phyloP scores from a whole-genome alignment of 139 green algal genomes.

The Edaphochlamys debaryana region DNA sequence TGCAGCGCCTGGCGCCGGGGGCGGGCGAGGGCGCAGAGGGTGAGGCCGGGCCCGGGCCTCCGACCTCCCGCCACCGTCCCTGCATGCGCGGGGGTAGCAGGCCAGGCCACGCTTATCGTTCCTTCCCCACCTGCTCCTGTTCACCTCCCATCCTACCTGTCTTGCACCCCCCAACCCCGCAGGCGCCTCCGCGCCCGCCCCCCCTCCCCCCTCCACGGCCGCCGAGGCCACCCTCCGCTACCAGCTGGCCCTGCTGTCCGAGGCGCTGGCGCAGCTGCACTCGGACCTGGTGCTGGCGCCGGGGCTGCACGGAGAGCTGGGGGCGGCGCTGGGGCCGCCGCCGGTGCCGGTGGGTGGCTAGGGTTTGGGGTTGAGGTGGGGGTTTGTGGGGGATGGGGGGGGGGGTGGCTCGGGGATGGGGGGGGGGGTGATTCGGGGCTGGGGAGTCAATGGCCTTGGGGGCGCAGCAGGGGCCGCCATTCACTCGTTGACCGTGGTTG shows the following conservation, averaged over 20 bases:
- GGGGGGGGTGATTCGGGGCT: no score
- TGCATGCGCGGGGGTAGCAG: no score
- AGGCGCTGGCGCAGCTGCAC: neutral
- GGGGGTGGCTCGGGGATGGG: no score
- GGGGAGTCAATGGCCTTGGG: no score
- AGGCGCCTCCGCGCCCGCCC: neutral
- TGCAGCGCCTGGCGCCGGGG: constrained; percentile 8
- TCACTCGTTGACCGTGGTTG: no score
- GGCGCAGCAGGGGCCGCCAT: no score
- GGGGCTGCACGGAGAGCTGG: neutral
- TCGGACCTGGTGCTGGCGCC: neutral
- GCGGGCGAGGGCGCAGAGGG: neutral
- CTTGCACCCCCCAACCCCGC: neutral
- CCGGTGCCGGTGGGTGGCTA: neutral
- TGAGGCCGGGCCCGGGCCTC: neutral
- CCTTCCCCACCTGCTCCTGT: no score
- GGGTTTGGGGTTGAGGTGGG: no score
- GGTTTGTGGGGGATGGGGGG: no score
- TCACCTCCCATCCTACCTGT: neutral
- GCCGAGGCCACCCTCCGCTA: neutral
- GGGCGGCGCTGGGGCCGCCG: neutral
- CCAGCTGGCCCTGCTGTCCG: constrained; percentile 6
- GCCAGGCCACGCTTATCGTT: no score
- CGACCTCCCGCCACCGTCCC: no score
- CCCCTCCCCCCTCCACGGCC: neutral